These are phyloP conservation scores for Monascus ruber DNA, from an alignment of 2,329 filamentous ascomycete genomes.

Conservation along the genomic window DNA sequence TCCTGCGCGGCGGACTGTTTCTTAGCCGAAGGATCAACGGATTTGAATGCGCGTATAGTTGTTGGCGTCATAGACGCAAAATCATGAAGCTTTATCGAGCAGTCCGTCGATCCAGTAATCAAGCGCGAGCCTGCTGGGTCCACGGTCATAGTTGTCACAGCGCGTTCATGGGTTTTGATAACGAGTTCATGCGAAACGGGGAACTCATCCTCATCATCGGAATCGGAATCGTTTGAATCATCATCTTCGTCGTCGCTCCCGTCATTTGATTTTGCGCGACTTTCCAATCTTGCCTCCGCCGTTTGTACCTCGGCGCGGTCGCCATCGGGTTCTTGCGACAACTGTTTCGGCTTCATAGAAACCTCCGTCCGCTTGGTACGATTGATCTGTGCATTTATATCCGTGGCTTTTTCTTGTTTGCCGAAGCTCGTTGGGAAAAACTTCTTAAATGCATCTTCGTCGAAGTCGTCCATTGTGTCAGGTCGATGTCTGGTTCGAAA, in stretches of 20 bases:
- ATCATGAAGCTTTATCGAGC: slow-evolving; percentile 84
- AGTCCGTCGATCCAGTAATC: slow-evolving; percentile 84
- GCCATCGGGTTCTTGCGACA: slow-evolving; percentile 7
- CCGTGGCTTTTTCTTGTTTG: slow-evolving; percentile 61
- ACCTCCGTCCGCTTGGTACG: slow-evolving; percentile 54
- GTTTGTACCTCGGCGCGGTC: slow-evolving; percentile 6
- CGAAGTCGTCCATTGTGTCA: slow-evolving; percentile 28
- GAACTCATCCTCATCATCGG: slow-evolving; percentile 73
- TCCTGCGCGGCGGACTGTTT: slow-evolving; percentile 63
- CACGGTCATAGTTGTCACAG: slow-evolving; percentile 71
- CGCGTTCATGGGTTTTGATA: slow-evolving; percentile 81
- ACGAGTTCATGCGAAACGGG: slow-evolving; percentile 88
- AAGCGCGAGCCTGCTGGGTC: slow-evolving; percentile 77
- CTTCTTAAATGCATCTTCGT: slow-evolving; percentile 36
- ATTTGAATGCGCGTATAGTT: slow-evolving; percentile 86
- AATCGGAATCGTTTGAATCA: slow-evolving; percentile 46
- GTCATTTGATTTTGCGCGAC: slow-evolving; percentile 14
- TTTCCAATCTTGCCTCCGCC: slow-evolving; percentile 1
- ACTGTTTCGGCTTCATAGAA: slow-evolving; percentile 21
- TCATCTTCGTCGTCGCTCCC: slow-evolving; percentile 36
- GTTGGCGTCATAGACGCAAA: slow-evolving; percentile 93
- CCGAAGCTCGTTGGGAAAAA: slow-evolving; percentile 79
- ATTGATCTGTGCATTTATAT: slow-evolving; percentile 72
- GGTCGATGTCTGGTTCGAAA: too few species aligned
- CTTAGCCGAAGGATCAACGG: slow-evolving; percentile 70